A percentile compares a stretch with the other conserved stretches of the same genome.
Conservation (phyloP, 2,329 filamentous ascomycete genomes). For the Microsporum ferrugineum region DNA sequence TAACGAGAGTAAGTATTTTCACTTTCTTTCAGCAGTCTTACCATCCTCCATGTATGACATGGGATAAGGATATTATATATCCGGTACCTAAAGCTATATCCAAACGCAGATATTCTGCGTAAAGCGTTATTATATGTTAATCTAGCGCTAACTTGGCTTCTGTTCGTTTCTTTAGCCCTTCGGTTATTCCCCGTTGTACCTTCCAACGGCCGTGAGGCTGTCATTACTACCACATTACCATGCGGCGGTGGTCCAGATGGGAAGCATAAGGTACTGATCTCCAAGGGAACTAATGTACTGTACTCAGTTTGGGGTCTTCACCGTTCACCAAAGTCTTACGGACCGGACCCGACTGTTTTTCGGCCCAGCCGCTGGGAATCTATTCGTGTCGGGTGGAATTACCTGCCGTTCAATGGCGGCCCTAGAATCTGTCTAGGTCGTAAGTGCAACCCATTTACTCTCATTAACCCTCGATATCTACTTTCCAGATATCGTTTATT, state of each 20-base stretch:
- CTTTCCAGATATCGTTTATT: not conserved
- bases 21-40: not conserved
- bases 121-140: not conserved
- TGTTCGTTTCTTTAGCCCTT: slow-evolving; percentile 28
- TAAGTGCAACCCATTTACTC: slow-evolving; percentile 3
- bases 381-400: slow-evolving; percentile 59
- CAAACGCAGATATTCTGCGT: not conserved
- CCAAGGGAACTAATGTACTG: slow-evolving; percentile 28
- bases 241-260: slow-evolving; percentile 39
- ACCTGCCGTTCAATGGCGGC: slow-evolving; percentile 64
- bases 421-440: slow-evolving; percentile 55
- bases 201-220: slow-evolving; percentile 41
- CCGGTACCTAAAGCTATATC: not conserved
- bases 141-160: not conserved
- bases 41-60: not conserved
- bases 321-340: slow-evolving; percentile 35
- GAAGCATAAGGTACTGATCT: slow-evolving; percentile 37
- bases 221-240: slow-evolving; percentile 40
- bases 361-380: slow-evolving; percentile 56
- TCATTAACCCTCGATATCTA: not conserved
- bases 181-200: slow-evolving; percentile 47
- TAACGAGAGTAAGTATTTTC: slow-evolving; percentile 23
- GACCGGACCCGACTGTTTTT: slow-evolving; percentile 23
- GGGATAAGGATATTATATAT: not conserved
- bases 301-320: slow-evolving; percentile 46